phyloP scores from a whole-genome alignment of 345 rosid genomes.

The Linum tenue region DNA sequence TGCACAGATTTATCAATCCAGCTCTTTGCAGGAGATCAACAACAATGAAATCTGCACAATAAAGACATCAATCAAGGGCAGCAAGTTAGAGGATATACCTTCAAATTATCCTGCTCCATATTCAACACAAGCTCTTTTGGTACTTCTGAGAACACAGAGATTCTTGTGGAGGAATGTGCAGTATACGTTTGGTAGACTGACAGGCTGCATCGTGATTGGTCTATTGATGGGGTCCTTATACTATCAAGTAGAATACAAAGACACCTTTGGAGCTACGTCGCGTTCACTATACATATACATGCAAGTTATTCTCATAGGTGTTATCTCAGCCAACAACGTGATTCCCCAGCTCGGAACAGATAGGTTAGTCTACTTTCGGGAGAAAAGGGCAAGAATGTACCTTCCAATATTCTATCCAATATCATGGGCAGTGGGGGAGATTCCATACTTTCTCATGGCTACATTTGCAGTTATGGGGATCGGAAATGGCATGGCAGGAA shows the following conservation, averaged over 20 bases:
- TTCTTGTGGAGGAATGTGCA: constrained; percentile 27
- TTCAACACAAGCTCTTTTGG: constrained; percentile 22
- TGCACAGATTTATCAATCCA: constrained; percentile 20
- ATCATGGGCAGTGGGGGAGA: constrained; percentile 31
- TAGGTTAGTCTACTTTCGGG: constrained; percentile 25
- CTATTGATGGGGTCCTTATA: constrained; percentile 25
- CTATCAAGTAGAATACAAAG: constrained; percentile 20
- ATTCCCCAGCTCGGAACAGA: constrained; percentile 32
- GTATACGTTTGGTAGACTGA: constrained; percentile 22
- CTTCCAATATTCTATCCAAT: constrained; percentile 30
- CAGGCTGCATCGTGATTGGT: constrained; percentile 22
- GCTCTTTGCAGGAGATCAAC: constrained; percentile 20
- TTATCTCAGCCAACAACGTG: constrained; percentile 24
- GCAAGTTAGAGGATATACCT: constrained; percentile 1
- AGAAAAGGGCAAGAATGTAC: constrained; percentile 29
- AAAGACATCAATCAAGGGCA: constrained; percentile 14
- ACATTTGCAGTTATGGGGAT: constrained; percentile 25
- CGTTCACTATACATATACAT: constrained; percentile 19
- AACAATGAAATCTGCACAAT: constrained; percentile 10
- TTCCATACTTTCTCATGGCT: constrained; percentile 26
- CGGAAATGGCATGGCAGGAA: constrained; percentile 27
- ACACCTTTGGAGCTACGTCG: constrained; percentile 19
- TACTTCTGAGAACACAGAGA: constrained; percentile 27
- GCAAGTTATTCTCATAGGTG: constrained; percentile 31
- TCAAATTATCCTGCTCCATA: constrained; percentile 19